phyloP scores from a whole-genome alignment of 306 rosid species.

The Quercus agrifolia region DNA sequence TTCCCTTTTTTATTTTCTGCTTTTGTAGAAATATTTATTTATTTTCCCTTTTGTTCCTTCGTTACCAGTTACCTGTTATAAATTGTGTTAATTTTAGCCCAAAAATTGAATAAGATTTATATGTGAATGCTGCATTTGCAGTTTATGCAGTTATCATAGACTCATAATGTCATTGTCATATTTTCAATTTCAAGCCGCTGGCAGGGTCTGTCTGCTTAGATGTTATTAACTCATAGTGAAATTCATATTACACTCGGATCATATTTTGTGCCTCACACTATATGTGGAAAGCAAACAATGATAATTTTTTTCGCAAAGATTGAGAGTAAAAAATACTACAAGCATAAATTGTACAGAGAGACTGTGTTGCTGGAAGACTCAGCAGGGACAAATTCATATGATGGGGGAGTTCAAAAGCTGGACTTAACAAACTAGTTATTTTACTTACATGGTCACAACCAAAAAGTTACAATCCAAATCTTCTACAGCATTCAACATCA shows the following conservation, averaged over 20 bases:
- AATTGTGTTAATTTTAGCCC: constrained; percentile 3
- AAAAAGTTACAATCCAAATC: background rate
- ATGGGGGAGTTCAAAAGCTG: too few relatives aligned
- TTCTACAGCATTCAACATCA: background rate
- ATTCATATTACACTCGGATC: too few relatives aligned
- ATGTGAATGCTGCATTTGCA: background rate
- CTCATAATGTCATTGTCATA: too few relatives aligned
- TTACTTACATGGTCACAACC: background rate
- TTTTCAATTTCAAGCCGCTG: too few relatives aligned
- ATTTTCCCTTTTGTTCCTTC: background rate
- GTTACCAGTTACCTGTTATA: constrained; percentile 10
- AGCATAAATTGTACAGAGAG: background rate
- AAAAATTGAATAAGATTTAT: background rate
- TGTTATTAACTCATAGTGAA: too few relatives aligned
- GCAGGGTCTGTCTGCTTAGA: too few relatives aligned
- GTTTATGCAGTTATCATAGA: background rate
- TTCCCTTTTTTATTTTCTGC: background rate
- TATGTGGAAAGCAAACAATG: too few relatives aligned
- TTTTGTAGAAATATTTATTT: background rate
- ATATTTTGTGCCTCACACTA: too few relatives aligned
- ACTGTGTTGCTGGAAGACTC: background rate
- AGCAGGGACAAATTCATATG: background rate
- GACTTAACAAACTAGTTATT: background rate
- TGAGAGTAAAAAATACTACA: background rate
- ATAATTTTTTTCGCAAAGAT: background rate